Base-by-base conservation (phyloP, 2,329 filamentous ascomycete species). In the Cordyceps militaris region DNA sequence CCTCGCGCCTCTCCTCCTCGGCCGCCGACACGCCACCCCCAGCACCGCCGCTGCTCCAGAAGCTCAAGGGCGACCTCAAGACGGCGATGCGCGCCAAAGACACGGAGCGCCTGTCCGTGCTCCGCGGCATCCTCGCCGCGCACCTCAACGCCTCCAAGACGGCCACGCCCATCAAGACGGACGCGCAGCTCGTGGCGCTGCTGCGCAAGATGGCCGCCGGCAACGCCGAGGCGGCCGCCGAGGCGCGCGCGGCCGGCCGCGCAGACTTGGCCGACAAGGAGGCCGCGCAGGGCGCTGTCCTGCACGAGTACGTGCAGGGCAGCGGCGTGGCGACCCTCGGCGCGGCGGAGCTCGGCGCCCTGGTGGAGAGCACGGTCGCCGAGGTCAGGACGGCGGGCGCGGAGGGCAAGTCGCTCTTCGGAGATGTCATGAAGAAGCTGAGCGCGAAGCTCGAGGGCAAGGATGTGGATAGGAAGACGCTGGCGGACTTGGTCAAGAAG, bases 121-220 rank as follows among this genome's bases (percentile, higher is more conserved):
- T 93, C 50, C 86, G 89, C 63, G 71, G 79, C 42, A 74, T 92
- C 61, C 79, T 92, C 62, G 78, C 87, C 32, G 81, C 87, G 61
- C 84, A 87, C 61, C 84, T 86, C 64, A 92, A 91, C 71, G 85
- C 87, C 34, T 86, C 84, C 69, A 92, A 92, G 73, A 90, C 87
- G 14, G 67, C 79, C 40, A 76, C 74, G 40, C 88, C 89, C n/a
- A 82, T 92, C 66, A 76, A 75, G 56, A 88, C 83, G 23, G 88
- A 93, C 70, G 78, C 81, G 62, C 82, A 88, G 66, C 77, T 93
- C 57, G 81, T 91, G 28, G 74, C 78, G 8, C 75, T 92, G 50
- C 78, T 94, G 57, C 80, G 82, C 62, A 87, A 85, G 71, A 80
- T 84, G 53, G 89, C 89, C 69, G 74, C 77, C 58, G 32, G 32